Evolutionary conservation across 2,329 filamentous ascomycete genomes (phyloP), one percentile per base, ranked within the genome.

Genomic region (Alternaria hordeiaustralica): DNA sequence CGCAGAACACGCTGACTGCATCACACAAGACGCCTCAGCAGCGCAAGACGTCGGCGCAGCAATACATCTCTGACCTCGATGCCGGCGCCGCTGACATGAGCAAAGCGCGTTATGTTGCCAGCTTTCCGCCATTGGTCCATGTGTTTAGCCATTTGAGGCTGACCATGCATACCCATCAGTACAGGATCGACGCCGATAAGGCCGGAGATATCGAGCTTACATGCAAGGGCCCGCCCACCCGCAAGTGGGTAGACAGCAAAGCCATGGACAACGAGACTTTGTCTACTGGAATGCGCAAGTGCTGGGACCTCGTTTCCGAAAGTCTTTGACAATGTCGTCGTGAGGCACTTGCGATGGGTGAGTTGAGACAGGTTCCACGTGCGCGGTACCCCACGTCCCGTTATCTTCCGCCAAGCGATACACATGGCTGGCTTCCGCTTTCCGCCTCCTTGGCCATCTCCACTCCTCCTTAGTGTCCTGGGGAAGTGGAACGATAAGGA

Each of bases 201-300:
- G 55, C 55, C 28, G 56, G 62, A 25, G 58, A 65, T 43, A 10
- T 65, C 11, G 55, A 65, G 6, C 61, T 65, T n/a, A 25, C 28
- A 44, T 66, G 65, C 58, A 55, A 55, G 23, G 71, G 67, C 30
- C 57, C 63, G 46, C 67, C 70, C n/a, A 60, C 63, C 13, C 67
- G 73, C 25, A 79, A 74, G 68, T 80, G 77, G 78, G 73, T 78
- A 8, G 64, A 65, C 41, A 69, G 66, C 63, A 68, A 68, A 26
- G 49, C 66, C 15, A 75, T 80, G 72, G 72, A 73, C n/a, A 33
- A 64, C 6, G 73, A 76, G 58, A 79, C 77, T 26, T 64, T 80
- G 25, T 78, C 77, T 21, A 79, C 77, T 3, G 78, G 78, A 21
- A 80, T 80, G 78, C 74, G 74, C 28, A 72, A 69, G 47, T 80